These are phyloP conservation scores for Ophiostoma sp. DNA, from an alignment of 2,329 filamentous ascomycete species.

Conservation along the genomic window DNA sequence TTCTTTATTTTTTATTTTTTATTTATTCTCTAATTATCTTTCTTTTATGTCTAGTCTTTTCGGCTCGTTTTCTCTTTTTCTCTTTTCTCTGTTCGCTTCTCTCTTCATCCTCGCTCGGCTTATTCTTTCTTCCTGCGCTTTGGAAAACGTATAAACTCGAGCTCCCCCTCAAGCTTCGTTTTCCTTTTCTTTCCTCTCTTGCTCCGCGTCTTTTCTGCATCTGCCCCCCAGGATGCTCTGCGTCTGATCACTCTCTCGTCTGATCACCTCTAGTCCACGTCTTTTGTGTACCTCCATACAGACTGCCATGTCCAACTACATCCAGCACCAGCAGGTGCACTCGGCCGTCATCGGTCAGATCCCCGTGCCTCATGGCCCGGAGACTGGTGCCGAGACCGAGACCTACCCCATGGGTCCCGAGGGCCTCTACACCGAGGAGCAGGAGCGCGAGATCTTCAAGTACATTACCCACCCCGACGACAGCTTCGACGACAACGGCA, in stretches of 20 bases:
- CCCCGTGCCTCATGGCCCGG: conserved; percentile 50
- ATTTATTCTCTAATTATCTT: neutral
- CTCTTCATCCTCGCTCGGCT: neutral
- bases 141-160: conserved; percentile 19
- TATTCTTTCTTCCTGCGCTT: conserved; percentile 4
- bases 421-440: conserved; percentile 39
- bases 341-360: conserved; percentile 45
- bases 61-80: neutral
- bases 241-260: conserved; percentile 1
- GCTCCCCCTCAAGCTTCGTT: conserved; percentile 14
- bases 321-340: conserved; percentile 39
- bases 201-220: neutral
- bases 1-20: conserved; percentile 3
- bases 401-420: conserved; percentile 40
- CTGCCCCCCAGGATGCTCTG: conserved; percentile 14
- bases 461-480: conserved; percentile 82
- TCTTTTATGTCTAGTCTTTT: neutral
- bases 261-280: neutral
- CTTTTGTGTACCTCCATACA: neutral
- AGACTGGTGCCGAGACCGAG: conserved; percentile 45
- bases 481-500: conserved; percentile 72
- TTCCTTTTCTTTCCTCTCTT: neutral
- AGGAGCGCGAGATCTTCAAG: conserved; percentile 62
- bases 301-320: conserved; percentile 34
- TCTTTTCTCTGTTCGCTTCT: neutral